Conservation (phyloP, 148 eudicot species). For the Polygonum maritimum region DNA sequence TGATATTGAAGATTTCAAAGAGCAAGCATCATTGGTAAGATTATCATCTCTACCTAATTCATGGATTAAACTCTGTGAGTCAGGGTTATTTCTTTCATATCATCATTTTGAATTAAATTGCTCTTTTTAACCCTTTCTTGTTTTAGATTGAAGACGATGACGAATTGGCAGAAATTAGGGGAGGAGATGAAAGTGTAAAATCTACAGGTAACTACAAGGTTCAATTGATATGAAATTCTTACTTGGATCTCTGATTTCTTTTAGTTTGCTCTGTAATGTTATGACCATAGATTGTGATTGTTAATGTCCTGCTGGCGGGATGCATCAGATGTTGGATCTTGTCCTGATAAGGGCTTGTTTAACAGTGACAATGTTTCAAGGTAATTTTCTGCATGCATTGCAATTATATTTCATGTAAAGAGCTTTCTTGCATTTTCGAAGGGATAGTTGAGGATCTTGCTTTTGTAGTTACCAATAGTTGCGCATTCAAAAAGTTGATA, state of each 20-base stretch:
- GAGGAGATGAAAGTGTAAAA: slow-evolving; percentile 50
- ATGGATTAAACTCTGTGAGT: too few relatives aligned
- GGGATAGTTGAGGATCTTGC: not conserved
- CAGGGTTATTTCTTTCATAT: too few relatives aligned
- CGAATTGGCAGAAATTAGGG: slow-evolving; percentile 53
- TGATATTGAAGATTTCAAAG: slow-evolving; percentile 82
- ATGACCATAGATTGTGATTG: slow-evolving; percentile 3
- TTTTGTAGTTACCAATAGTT: not conserved
- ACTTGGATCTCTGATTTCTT: not conserved
- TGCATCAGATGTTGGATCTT: slow-evolving; percentile 29
- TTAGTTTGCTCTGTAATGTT: slow-evolving; percentile 1
- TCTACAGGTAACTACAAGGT: slow-evolving; percentile 40
- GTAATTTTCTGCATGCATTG: slow-evolving; percentile 16
- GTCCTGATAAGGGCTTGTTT: slow-evolving; percentile 24
- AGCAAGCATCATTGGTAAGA: slow-evolving; percentile 85
- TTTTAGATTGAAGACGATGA: slow-evolving; percentile 90
- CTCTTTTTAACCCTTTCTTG: too few relatives aligned
- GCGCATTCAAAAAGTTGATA: too few relatives aligned
- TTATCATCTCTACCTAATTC: not conserved
- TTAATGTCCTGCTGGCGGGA: slow-evolving; percentile 30
- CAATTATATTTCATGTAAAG: not conserved
- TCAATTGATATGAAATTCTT: not conserved
- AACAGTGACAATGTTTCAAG: slow-evolving; percentile 24
- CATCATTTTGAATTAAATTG: too few relatives aligned
- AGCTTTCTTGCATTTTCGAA: not conserved